These are phyloP conservation scores for Pistacia atlantica DNA, from an alignment of 345 rosid species.

Conservation along the genomic window DNA sequence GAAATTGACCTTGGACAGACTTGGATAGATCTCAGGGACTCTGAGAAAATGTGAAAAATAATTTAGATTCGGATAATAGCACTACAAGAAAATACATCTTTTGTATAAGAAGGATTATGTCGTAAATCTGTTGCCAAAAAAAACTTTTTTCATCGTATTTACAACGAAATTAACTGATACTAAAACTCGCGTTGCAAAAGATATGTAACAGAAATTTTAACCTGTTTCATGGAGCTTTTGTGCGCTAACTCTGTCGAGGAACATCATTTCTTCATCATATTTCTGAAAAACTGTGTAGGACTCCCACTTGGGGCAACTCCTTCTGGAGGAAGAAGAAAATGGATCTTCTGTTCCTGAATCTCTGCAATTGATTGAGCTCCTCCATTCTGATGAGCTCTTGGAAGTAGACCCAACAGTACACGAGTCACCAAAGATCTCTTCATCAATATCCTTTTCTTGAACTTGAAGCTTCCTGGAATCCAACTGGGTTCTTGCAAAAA, in stretches of 20 bases:
- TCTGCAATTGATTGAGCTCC: slow-evolving; percentile 73
- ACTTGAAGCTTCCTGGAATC: slow-evolving; percentile 38
- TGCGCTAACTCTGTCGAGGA: slow-evolving; percentile 72
- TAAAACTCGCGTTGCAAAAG: too few species aligned
- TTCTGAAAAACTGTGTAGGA: slow-evolving; percentile 95
- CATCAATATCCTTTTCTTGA: slow-evolving; percentile 48
- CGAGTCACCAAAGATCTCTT: slow-evolving; percentile 75
- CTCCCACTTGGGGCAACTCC: slow-evolving; percentile 98
- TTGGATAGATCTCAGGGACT: slow-evolving; percentile 75
- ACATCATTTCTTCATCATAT: slow-evolving; percentile 97
- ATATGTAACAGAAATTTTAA: background rate
- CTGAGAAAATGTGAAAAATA: slow-evolving; percentile 31
- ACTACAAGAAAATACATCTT: too few species aligned
- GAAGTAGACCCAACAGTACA: slow-evolving; percentile 91
- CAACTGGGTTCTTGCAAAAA: slow-evolving; percentile 29
- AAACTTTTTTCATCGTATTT: too few species aligned
- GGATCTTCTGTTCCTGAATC: slow-evolving; percentile 87
- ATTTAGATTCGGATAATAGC: too few species aligned
- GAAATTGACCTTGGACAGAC: slow-evolving; percentile 88
- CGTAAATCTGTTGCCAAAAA: too few species aligned
- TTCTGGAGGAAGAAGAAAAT: slow-evolving; percentile 85
- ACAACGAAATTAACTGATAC: too few species aligned
- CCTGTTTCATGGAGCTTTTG: slow-evolving; percentile 98
- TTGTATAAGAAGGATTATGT: too few species aligned
- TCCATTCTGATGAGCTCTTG: slow-evolving; percentile 98